These are phyloP conservation scores for Lipomyces starkeyi DNA, from an alignment of 805 yeast species.

Conservation along the genomic window DNA sequence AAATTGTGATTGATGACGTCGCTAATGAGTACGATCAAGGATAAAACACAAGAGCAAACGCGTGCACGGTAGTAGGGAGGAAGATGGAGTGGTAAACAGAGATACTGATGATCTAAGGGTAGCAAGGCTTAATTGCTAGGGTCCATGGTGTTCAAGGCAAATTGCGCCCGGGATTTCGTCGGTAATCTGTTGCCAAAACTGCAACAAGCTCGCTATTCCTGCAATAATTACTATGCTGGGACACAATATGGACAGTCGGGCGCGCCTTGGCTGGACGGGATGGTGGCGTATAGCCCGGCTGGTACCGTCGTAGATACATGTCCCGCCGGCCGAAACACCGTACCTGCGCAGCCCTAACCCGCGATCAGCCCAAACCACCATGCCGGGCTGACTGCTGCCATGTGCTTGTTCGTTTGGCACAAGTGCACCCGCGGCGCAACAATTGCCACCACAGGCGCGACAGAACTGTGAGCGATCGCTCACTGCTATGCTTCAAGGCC, in stretches of 20 bases:
- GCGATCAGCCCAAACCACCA: neutral
- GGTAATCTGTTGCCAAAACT: neutral
- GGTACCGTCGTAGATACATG: neutral
- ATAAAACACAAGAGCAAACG: constrained; percentile 1
- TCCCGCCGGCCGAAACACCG: neutral
- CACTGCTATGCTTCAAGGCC: no score
- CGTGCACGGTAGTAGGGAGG: neutral
- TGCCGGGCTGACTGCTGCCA: no score
- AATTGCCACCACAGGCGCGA: neutral
- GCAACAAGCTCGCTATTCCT: neutral
- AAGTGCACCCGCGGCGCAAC: neutral
- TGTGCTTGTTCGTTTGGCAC: no score
- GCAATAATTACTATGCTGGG: neutral
- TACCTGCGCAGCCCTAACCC: neutral
- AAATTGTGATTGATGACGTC: constrained; percentile 1
- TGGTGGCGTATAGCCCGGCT: neutral
- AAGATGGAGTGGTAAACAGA: neutral
- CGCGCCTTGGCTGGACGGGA: neutral
- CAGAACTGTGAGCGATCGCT: no score
- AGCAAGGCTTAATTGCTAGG: neutral
- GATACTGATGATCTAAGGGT: neutral
- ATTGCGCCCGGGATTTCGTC: neutral
- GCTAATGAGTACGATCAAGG: neutral
- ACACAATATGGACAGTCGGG: neutral
- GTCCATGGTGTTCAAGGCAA: neutral